phyloP scores from a whole-genome alignment of 192 early-diverging fungal species.

The Gorgonomyces haynaldii region DNA sequence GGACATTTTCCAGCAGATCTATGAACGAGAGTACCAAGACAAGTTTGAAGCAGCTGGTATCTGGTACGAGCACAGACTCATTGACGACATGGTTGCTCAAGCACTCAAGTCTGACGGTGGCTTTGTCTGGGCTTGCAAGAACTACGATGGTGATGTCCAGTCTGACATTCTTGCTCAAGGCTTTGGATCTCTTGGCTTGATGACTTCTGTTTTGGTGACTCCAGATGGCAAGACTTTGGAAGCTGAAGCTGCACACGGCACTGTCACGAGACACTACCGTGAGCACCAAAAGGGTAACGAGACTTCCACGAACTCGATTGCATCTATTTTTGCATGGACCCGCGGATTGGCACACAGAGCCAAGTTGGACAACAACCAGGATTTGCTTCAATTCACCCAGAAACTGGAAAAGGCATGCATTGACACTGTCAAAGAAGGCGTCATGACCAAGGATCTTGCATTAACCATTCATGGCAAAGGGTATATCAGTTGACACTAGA shows the following conservation, averaged over 20 bases:
- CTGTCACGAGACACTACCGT: slow-evolving; percentile 76
- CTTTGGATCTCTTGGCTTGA: slow-evolving; percentile 61
- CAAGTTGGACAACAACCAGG: slow-evolving; percentile 75
- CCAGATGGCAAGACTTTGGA: slow-evolving; percentile 87
- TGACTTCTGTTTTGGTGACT: slow-evolving; percentile 92
- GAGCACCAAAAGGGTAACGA: slow-evolving; percentile 92
- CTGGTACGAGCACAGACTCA: slow-evolving; percentile 97
- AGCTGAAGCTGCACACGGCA: slow-evolving; percentile 95
- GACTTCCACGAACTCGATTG: slow-evolving; percentile 93
- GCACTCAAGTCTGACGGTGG: slow-evolving; percentile 88
- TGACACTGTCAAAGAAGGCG: slow-evolving; percentile 70
- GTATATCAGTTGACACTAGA: slow-evolving; percentile 70
- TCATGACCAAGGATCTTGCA: slow-evolving; percentile 98
- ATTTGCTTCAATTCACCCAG: slow-evolving; percentile 58
- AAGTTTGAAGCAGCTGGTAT: slow-evolving; percentile 74
- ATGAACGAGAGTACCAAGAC: slow-evolving; percentile 70
- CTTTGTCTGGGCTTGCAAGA: slow-evolving; percentile 90
- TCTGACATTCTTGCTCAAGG: slow-evolving; percentile 96
- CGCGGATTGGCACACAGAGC: slow-evolving; percentile 90
- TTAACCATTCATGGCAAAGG: slow-evolving; percentile 83
- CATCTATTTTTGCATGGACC: slow-evolving; percentile 84
- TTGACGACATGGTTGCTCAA: slow-evolving; percentile 99
- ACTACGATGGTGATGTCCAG: slow-evolving; percentile 94
- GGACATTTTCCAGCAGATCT: slow-evolving; percentile 89
- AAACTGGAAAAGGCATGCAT: slow-evolving; percentile 82